Evolutionary conservation across 169 alveolate species (phyloP), one percentile per base, ranked within the genome.

Genomic region (Amoebophrya sp.): DNA sequence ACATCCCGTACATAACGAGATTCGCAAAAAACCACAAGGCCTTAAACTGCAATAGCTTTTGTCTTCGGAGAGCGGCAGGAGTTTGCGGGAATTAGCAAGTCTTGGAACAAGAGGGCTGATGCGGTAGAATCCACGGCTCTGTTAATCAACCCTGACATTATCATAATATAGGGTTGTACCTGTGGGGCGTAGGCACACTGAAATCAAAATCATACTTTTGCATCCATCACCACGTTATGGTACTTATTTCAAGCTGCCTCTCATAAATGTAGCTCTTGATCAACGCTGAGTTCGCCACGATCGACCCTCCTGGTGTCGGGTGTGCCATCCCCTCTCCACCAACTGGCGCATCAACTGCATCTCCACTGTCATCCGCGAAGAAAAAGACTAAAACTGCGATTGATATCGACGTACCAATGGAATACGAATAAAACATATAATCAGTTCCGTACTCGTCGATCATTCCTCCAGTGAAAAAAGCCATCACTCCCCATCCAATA

Each of bases 1-100:
- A 41, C 12, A 41, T 26, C 38, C 90, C 92, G 89, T 90, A 55
- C 14, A 90, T 54, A 40, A 90, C 18, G 41, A 90, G 90, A 65
- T 90, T 90, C 65, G 76, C 18, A n/a, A 55, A 39, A 33, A 90
- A 90, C 92, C 92, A 55, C 77, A 76, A 12, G 1, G 55, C 90
- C 12, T 39, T 34, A 26, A 47, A 90, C 38, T 89, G 18, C 18
- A 47, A 47, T 47, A 12, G 65, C 18, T 6, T 47, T 47, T 47
- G 65, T 47, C 29, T 47, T 47, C n/a, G n/a, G n/a, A n/a, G n/a
- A n/a, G n/a, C n/a, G n/a, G n/a, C n/a, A n/a, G n/a, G n/a, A n/a
- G n/a, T n/a, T n/a, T n/a, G n/a, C n/a, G n/a, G n/a, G n/a, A n/a
- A n/a, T n/a, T n/a, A n/a, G n/a, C n/a, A n/a, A n/a, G n/a, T n/a